A percentile compares a stretch with the other conserved stretches of the same genome.
phyloP scores from a whole-genome alignment of 208 protist genomes.

The Herpetomonas samuelpessoai region DNA sequence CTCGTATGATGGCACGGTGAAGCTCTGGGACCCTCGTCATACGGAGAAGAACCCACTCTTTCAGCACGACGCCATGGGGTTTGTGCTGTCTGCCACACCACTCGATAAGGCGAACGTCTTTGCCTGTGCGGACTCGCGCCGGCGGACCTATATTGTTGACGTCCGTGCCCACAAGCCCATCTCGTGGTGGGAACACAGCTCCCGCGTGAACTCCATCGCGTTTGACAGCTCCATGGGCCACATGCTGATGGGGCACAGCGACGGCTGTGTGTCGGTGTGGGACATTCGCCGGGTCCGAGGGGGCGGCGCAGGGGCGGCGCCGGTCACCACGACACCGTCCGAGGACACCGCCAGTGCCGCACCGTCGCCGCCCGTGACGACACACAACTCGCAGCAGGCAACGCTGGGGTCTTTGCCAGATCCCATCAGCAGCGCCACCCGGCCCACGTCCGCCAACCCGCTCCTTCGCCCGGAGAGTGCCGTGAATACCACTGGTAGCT shows the following conservation, averaged over 20 bases:
- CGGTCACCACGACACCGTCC: not conserved
- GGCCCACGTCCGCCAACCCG: not conserved
- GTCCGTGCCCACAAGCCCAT: conserved; percentile 46
- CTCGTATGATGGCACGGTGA: conserved; percentile 84
- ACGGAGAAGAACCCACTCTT: conserved; percentile 39
- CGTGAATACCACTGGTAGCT: not conserved
- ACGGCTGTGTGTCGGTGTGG: conserved; percentile 80
- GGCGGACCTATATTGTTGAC: conserved; percentile 73
- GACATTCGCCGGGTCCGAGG: conserved; percentile 64
- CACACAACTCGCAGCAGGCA: conserved; percentile 2
- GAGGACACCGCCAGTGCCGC: conserved; percentile 6
- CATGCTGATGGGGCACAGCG: conserved; percentile 78
- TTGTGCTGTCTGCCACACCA: conserved; percentile 66
- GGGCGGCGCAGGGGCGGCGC: not conserved
- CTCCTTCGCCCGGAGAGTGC: conserved; percentile 2
- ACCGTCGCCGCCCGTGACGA: not conserved
- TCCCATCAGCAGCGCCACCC: not conserved
- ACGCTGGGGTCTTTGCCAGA: not conserved
- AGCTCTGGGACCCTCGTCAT: conserved; percentile 79
- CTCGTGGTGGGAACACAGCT: conserved; percentile 55
- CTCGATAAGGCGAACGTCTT: conserved; percentile 75
- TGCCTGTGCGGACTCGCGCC: conserved; percentile 72
- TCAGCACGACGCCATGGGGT: conserved; percentile 60
- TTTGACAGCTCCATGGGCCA: conserved; percentile 53
- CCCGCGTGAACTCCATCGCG: conserved; percentile 74